Base-by-base conservation (phyloP, 2,329 filamentous ascomycete genomes). In the Thielaviopsis ethacetica region DNA sequence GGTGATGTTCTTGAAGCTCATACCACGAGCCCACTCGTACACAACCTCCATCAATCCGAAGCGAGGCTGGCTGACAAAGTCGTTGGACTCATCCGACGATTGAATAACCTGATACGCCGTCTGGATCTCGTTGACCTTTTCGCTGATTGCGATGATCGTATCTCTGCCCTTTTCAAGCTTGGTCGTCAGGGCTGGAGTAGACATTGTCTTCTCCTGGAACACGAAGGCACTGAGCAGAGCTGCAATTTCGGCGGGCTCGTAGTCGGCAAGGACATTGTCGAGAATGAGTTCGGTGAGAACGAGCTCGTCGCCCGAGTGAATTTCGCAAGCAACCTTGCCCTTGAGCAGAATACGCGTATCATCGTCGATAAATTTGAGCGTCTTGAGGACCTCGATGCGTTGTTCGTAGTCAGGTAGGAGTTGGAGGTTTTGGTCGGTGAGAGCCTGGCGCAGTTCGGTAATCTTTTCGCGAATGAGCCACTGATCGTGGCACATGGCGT, bases 1-100 rank as follows among this genome's bases (percentile, higher is more conserved):
- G 0, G 91, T 97, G 65, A 98, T 98, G 64, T 93, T 91, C 72
- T 94, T 95, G 77, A 98, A 98, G 57, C 88, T 91, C 89, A 97
- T 97, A 26, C 93, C 93, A 55, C 89, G 78, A 10, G 93, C 93
- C 93, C 93, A 98, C 71, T 98, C 93, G 69, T 97, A 96, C 38
- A 98, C 94, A 0, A 98, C 93, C 71, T 98, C 93, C 69, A 95
- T 90, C 59, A 98, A 79, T 1, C 91, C 93, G 68, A 98, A 98
- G 10, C 91, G 81, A 1, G 91, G 89, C 58, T 85, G 80, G 61
- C 83, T 89, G 41, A 88, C 86, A 67, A 96, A 96, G 70, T 97
- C 91, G 66, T 94, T 95, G 60, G 85, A 86, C 68, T 96, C 91
- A 59, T 97, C 91, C 1, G 85, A 80, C 0, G 87, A 88, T 61